phyloP scores from a whole-genome alignment of 768 basidiomycete genomes.

The Trametopsis cervina region DNA sequence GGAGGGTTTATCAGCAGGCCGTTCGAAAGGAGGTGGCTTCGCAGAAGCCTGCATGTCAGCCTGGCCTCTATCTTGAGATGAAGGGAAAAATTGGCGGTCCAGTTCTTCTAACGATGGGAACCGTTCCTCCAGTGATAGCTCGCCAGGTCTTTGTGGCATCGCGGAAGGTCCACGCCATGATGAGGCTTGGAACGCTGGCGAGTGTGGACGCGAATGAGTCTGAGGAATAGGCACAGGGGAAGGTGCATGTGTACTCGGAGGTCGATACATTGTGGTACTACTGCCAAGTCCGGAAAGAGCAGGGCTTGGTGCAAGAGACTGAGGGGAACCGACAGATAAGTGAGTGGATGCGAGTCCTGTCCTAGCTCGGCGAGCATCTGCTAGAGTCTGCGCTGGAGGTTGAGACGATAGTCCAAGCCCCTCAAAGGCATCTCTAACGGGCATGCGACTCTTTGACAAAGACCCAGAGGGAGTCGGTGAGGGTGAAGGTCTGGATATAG shows the following conservation, averaged over 20 bases:
- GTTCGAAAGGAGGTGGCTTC: conserved; percentile 7
- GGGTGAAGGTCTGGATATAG: conserved; percentile 14
- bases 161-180: conserved; percentile 9
- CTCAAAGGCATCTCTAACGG: conserved; percentile 67
- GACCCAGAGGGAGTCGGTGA: conserved; percentile 11
- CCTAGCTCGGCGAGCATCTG: conserved; percentile 64
- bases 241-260: conserved; percentile 19
- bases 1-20: not conserved
- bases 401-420: conserved; percentile 54
- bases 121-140: conserved; percentile 53
- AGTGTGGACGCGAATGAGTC: conserved; percentile 13
- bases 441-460: conserved; percentile 13
- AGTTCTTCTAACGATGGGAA: conserved; percentile 88
- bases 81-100: conserved; percentile 43
- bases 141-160: conserved; percentile 11
- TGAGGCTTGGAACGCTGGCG: not conserved
- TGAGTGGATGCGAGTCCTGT: conserved; percentile 54
- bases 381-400: conserved; percentile 58
- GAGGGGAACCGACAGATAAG: conserved; percentile 5
- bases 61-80: not conserved
- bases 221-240: conserved; percentile 17
- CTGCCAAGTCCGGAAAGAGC: conserved; percentile 13
- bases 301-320: conserved; percentile 9
- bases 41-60: conserved; percentile 3
- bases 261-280: conserved; percentile 20